phyloP scores from a whole-genome alignment of 225 moss, liverwort and hornwort species.

The Physcomitrium patens region DNA sequence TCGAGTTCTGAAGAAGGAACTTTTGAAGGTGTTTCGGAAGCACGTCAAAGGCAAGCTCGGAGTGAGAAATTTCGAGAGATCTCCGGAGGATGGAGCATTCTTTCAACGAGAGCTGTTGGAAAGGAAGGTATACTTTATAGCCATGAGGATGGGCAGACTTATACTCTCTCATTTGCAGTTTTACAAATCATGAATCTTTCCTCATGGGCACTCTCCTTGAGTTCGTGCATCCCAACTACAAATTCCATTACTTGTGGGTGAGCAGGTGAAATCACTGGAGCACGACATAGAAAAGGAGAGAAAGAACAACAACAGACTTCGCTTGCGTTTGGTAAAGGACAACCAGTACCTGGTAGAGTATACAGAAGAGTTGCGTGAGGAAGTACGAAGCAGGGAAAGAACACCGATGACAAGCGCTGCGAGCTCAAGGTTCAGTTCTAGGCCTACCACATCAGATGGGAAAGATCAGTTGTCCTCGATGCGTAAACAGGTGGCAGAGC shows the following conservation, averaged over 20 bases:
- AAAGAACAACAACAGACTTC: conserved; percentile 62
- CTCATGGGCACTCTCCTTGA: background rate
- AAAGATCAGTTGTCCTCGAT: conserved; percentile 16
- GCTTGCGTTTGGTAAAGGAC: conserved; percentile 68
- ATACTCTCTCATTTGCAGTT: background rate
- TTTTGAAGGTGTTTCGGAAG: conserved; percentile 66
- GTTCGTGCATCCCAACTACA: background rate
- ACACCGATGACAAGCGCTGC: conserved; percentile 23
- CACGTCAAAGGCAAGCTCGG: conserved; percentile 78
- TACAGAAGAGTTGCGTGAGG: conserved; percentile 56
- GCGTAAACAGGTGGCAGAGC: conserved; percentile 34
- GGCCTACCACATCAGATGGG: background rate
- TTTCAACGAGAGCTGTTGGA: conserved; percentile 72
- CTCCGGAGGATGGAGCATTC: conserved; percentile 57
- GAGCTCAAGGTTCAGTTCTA: conserved; percentile 5
- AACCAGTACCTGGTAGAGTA: conserved; percentile 67
- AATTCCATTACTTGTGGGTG: background rate
- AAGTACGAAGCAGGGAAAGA: conserved; percentile 28
- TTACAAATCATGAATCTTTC: background rate
- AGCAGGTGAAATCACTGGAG: conserved; percentile 70
- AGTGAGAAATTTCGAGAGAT: conserved; percentile 42
- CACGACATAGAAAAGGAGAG: conserved; percentile 61
- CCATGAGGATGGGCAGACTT: background rate
- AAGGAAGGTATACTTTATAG: conserved; percentile 50
- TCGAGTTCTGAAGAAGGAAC: conserved; percentile 58